Evolutionary conservation across 2,329 filamentous ascomycete species (phyloP).

Genomic region (Rhexocercosporidium sp.): DNA sequence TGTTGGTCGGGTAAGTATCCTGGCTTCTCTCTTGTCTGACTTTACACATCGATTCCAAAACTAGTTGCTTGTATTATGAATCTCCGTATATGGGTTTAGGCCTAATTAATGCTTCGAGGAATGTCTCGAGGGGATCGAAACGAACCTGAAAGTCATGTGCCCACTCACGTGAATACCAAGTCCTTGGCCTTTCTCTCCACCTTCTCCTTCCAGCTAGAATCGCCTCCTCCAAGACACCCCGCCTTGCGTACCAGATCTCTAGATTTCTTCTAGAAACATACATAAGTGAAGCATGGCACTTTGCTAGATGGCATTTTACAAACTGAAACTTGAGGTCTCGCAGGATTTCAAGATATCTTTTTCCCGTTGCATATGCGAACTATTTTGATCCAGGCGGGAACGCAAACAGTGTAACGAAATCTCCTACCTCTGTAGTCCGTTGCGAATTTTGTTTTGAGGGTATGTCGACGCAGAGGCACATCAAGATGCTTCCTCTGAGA

Average conservation of each 20-base stretch:
- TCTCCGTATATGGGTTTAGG: no score
- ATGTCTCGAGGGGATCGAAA: no score
- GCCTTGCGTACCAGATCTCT: neutral
- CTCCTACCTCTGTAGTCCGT: no score
- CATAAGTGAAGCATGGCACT: neutral
- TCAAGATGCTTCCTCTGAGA: neutral
- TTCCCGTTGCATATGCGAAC: no score
- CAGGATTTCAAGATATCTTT: neutral
- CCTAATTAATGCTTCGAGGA: no score
- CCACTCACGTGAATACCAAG: neutral
- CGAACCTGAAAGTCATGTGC: no score
- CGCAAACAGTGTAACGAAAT: no score
- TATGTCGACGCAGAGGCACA: neutral
- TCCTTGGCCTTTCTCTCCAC: neutral
- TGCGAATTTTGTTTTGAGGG: neutral
- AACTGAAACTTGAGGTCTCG: neutral
- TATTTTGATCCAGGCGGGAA: no score
- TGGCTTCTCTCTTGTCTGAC: no score
- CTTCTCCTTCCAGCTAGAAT: neutral
- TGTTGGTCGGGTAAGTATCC: no score
- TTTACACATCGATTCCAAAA: no score
- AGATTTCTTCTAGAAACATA: neutral
- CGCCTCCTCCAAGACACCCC: slow-evolving; percentile 1
- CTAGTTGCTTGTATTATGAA: no score
- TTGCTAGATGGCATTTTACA: neutral